Evolutionary conservation across 2,329 filamentous ascomycete genomes (phyloP), one percentile per base, ranked within the genome.

Genomic region (Aschersonia sp.): DNA sequence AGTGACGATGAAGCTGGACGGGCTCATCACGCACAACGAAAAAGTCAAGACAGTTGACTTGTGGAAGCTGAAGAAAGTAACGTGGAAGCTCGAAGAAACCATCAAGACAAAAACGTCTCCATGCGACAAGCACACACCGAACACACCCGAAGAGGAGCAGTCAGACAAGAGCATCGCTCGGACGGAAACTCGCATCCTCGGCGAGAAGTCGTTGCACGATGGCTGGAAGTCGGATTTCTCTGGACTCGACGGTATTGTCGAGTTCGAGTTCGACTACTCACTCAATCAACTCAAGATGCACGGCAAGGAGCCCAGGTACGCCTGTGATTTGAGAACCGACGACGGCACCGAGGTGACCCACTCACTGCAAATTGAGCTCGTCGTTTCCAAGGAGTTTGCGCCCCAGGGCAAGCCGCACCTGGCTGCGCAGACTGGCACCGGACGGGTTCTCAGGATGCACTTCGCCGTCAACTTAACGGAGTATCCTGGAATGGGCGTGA

Each of bases 71-170:
- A 86, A 89, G 63, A 92, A 94, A 65, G 75, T 95, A 54, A 87
- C 84, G 52, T 98, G 90, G 90, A 81, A 85, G 54, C 82, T 98
- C 47, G 89, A 95, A 60, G 90, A 98, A 71, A 83, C 81, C 40
- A 77, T 87, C 62, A 84, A 82, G 65, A 81, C 83, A 39, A 72
- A 90, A 40, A 86, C 87, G 0, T 82, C 84, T 1, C 84, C 87
- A 14, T 97, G 92, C 68, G 59, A 74, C 37, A 84, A 83, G 62
- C 92, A 97, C 66, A 64, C 73, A 7, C 72, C 76, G 12, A 32
- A 29, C 37, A 39, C 29, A 11, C 29, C 30, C 14, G 59, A 59
- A 7, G 55, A 59, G 9, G 49, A 54, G 49, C 54, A 56, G 47
- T 53, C 58, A 41, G 70, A 67, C 56, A 94, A 88, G 65, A 85